Evolutionary conservation across 768 basidiomycete species (phyloP).

Genomic region (Tremella yokohamensis): DNA sequence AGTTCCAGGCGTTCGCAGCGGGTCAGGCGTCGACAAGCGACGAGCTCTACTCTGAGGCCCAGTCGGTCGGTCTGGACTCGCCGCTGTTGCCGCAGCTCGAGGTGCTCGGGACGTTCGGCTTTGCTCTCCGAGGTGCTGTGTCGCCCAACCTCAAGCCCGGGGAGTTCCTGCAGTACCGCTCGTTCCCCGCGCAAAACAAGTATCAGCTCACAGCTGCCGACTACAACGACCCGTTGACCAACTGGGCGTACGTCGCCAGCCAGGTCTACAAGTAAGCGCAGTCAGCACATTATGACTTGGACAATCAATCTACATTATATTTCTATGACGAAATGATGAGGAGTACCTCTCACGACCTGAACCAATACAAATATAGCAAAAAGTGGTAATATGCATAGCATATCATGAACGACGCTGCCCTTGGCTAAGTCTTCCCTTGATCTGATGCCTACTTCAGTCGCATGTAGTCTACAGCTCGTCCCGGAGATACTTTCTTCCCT

Average conservation of each 20-base stretch:
- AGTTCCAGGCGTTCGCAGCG: slow-evolving; percentile 20
- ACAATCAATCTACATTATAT: too few relatives aligned
- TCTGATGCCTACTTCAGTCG: too few relatives aligned
- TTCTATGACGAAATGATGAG: too few relatives aligned
- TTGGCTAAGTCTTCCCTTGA: too few relatives aligned
- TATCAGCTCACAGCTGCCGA: slow-evolving; percentile 13
- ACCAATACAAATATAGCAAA: too few relatives aligned
- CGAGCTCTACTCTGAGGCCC: slow-evolving; percentile 14
- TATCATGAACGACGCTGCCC: too few relatives aligned
- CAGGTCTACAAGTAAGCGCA: slow-evolving; percentile 9
- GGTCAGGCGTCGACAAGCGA: slow-evolving; percentile 16
- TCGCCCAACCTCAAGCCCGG: slow-evolving; percentile 20
- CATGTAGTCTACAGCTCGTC: too few relatives aligned
- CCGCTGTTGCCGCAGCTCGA: slow-evolving; percentile 4
- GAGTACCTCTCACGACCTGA: too few relatives aligned
- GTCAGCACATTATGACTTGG: too few relatives aligned
- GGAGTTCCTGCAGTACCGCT: slow-evolving; percentile 24
- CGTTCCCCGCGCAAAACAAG: slow-evolving; percentile 13
- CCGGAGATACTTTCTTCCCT: too few relatives aligned
- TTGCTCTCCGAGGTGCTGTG: slow-evolving; percentile 17
- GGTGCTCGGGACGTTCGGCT: slow-evolving; percentile 14
- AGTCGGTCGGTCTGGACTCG: slow-evolving; percentile 5
- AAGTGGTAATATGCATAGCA: too few relatives aligned
- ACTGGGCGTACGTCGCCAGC: slow-evolving; percentile 18
- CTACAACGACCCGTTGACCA: slow-evolving; percentile 10